Percentiles rank a stretch among this genome's conserved stretches.
Conservation (phyloP, 2,329 filamentous ascomycete genomes). For the Neobulgaria alba region DNA sequence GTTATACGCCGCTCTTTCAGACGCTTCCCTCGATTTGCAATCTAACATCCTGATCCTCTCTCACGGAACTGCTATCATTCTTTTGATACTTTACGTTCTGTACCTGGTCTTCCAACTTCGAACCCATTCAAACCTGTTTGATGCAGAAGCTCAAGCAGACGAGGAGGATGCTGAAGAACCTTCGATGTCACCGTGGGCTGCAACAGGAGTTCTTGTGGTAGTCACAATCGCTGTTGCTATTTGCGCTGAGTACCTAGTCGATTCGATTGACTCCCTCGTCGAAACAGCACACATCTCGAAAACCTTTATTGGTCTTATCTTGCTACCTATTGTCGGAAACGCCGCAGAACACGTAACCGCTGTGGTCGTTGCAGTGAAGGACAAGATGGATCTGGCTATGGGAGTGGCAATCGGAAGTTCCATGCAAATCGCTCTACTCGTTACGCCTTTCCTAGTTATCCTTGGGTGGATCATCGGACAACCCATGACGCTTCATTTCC, state of each 20-base stretch:
- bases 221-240: slow-evolving; percentile 63
- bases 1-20: slow-evolving; percentile 58
- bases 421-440: slow-evolving; percentile 74
- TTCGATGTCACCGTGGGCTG: slow-evolving; percentile 19
- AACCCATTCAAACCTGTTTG: slow-evolving; percentile 67
- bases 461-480: slow-evolving; percentile 66
- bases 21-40: slow-evolving; percentile 35
- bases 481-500: slow-evolving; percentile 69
- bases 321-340: slow-evolving; percentile 74
- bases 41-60: slow-evolving; percentile 62
- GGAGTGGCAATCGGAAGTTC: slow-evolving; percentile 75
- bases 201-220: slow-evolving; percentile 50
- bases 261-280: slow-evolving; percentile 66
- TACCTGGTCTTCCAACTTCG: slow-evolving; percentile 73
- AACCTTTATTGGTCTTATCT: slow-evolving; percentile 71
- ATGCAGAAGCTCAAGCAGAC: slow-evolving; percentile 36
- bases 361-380: slow-evolving; percentile 66
- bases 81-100: slow-evolving; percentile 65
- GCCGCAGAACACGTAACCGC: slow-evolving; percentile 77
- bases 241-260: slow-evolving; percentile 70
- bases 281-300: slow-evolving; percentile 64
- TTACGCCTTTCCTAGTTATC: slow-evolving; percentile 72
- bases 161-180: slow-evolving; percentile 16
- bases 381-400: slow-evolving; percentile 71
- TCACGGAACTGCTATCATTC: slow-evolving; percentile 66